Evolutionary conservation across 768 basidiomycete genomes (phyloP).

Genomic region (Paxillus rubicundulus): DNA sequence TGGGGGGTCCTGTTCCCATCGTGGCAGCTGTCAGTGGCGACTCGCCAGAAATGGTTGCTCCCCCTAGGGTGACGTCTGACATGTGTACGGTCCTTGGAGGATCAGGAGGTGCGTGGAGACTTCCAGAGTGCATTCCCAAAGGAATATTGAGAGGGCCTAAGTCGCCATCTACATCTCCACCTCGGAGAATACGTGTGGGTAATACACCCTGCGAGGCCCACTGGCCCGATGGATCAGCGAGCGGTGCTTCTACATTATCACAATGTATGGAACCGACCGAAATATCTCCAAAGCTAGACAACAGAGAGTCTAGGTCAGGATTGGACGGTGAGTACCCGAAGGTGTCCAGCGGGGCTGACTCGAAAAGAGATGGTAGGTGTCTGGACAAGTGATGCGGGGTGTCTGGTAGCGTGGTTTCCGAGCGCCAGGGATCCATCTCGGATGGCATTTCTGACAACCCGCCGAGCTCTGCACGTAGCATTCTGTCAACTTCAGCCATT

Average conservation of each 20-base stretch:
- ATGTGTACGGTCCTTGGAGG: conserved; percentile 22
- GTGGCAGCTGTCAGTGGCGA: background rate
- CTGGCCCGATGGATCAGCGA: background rate
- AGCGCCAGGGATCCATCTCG: conserved; percentile 6
- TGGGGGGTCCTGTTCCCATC: background rate
- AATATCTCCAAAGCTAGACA: background rate
- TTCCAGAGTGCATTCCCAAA: background rate
- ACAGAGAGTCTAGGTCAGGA: conserved; percentile 3
- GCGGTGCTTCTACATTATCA: background rate
- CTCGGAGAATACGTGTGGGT: conserved; percentile 7
- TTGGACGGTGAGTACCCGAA: background rate
- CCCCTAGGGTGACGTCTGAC: conserved; percentile 19
- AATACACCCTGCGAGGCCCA: background rate
- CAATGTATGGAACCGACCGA: background rate
- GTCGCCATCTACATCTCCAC: background rate
- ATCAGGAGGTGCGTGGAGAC: background rate
- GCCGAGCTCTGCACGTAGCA: conserved; percentile 21
- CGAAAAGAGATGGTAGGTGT: background rate
- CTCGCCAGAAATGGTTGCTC: background rate
- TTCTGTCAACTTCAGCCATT: conserved; percentile 26
- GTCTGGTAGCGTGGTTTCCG: background rate
- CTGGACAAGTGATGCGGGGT: background rate
- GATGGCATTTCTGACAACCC: conserved; percentile 6
- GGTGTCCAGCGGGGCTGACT: background rate
- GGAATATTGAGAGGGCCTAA: background rate